These are phyloP conservation scores for Acanthamoeba culbertsoni DNA, from an alignment of 208 protist genomes.

Conservation along the genomic window DNA sequence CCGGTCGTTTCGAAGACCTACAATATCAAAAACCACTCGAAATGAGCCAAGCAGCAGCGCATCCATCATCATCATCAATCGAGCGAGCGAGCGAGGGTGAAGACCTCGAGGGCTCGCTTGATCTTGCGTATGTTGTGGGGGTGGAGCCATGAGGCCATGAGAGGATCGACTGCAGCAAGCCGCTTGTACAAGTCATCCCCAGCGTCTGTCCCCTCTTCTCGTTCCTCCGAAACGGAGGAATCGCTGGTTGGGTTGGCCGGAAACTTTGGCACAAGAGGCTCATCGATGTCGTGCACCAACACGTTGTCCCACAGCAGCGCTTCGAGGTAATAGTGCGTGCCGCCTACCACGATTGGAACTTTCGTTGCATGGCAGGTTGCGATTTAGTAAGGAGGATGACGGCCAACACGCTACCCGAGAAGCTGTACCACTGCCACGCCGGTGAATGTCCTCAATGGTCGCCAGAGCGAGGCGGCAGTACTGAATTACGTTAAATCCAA, in stretches of 20 bases:
- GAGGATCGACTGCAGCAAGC: neutral
- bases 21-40: too few species aligned
- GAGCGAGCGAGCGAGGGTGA: neutral
- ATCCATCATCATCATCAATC: neutral
- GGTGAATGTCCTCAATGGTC: neutral
- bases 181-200: neutral
- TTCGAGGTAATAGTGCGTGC: slow-evolving; percentile 39
- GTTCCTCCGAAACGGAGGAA: neutral
- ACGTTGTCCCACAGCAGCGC: neutral
- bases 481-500: neutral
- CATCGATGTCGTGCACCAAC: neutral
- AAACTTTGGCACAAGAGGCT: neutral
- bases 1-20: neutral
- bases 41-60: too few species aligned
- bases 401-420: too few species aligned
- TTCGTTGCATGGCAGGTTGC: too few species aligned
- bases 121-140: slow-evolving; percentile 19
- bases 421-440: neutral
- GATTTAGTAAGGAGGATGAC: neutral
- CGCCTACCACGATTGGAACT: neutral
- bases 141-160: neutral
- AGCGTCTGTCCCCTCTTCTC: neutral
- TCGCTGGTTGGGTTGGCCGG: neutral
- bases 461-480: slow-evolving; percentile 3
- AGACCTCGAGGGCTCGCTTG: neutral